These are phyloP conservation scores for Westerdykella sp. DNA, from an alignment of 2,329 filamentous ascomycete species.

Conservation along the genomic window DNA sequence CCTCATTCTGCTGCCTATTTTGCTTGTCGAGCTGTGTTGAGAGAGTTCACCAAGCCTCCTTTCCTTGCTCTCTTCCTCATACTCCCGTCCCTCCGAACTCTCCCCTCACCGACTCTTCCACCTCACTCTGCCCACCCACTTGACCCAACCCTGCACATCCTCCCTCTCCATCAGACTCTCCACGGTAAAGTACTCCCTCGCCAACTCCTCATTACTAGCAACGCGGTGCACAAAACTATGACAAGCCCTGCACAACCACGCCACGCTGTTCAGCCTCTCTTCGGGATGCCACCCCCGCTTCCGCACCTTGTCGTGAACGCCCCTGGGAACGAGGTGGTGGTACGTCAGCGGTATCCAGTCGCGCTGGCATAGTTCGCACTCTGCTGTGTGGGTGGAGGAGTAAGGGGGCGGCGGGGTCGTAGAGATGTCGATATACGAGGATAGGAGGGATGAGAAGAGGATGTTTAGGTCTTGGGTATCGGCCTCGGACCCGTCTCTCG, in stretches of 20 bases:
- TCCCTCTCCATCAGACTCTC: conserved; percentile 64
- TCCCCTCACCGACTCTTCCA: conserved; percentile 57
- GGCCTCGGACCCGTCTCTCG: conserved; percentile 6
- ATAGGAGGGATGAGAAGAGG: conserved; percentile 60
- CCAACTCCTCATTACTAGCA: conserved; percentile 70
- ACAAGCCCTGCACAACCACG: conserved; percentile 80
- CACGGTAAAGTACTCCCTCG: conserved; percentile 64
- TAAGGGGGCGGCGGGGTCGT: conserved; percentile 61
- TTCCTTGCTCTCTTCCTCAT: neutral
- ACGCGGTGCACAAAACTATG: conserved; percentile 76
- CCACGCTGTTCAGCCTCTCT: conserved; percentile 70
- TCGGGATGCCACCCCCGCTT: conserved; percentile 74
- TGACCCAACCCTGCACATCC: conserved; percentile 64
- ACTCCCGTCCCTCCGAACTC: neutral
- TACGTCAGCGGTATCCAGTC: conserved; percentile 73
- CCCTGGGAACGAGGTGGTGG: conserved; percentile 78
- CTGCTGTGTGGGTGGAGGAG: conserved; percentile 47
- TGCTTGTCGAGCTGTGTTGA: no score
- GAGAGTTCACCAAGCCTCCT: no score
- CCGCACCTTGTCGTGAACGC: conserved; percentile 67
- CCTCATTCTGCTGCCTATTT: no score
- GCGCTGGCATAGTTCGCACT: conserved; percentile 70
- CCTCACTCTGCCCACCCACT: conserved; percentile 65
- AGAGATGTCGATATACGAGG: conserved; percentile 54
- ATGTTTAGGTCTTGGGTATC: conserved; percentile 37